phyloP scores from a whole-genome alignment of 2,329 filamentous ascomycete species.

The Atkinsonella texensis region DNA sequence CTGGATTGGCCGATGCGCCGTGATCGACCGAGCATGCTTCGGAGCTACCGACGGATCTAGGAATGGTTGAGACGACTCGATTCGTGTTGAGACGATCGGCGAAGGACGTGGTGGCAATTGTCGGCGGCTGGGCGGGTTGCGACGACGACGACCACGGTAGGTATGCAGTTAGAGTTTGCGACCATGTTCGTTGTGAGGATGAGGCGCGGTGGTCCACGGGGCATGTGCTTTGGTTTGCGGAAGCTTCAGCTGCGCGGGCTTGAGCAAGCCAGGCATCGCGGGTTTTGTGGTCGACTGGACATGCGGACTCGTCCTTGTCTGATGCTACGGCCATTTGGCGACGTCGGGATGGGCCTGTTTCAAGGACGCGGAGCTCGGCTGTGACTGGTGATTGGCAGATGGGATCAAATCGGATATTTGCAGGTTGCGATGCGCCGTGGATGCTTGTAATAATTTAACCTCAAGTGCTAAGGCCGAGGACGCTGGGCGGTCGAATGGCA shows the following conservation, averaged over 20 bases:
- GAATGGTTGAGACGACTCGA: slow-evolving; percentile 71
- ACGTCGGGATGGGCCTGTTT: neutral
- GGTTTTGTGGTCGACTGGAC: slow-evolving; percentile 84
- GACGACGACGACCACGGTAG: slow-evolving; percentile 27
- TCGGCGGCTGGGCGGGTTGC: slow-evolving; percentile 11
- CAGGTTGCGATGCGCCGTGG: no score
- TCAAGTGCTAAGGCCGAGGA: no score
- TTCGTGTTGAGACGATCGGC: slow-evolving; percentile 43
- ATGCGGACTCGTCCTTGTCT: slow-evolving; percentile 30
- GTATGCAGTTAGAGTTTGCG: slow-evolving; percentile 28
- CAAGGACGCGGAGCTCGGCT: no score
- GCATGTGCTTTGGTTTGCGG: slow-evolving; percentile 19
- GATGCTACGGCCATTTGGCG: slow-evolving; percentile 4
- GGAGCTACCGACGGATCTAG: slow-evolving; percentile 39
- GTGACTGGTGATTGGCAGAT: no score
- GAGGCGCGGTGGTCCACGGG: slow-evolving; percentile 21
- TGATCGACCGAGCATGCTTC: slow-evolving; percentile 27
- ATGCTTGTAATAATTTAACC: no score
- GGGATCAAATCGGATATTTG: no score
- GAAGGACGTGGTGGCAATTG: slow-evolving; percentile 6
- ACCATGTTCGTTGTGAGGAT: slow-evolving; percentile 26
- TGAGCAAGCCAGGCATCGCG: slow-evolving; percentile 77
- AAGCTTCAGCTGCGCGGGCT: slow-evolving; percentile 39
- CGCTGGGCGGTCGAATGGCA: no score
- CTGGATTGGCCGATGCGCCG: slow-evolving; percentile 48